Conservation (phyloP, 1,284 basidiomycete species). For the Ceratorhiza oryzae-sativae region DNA sequence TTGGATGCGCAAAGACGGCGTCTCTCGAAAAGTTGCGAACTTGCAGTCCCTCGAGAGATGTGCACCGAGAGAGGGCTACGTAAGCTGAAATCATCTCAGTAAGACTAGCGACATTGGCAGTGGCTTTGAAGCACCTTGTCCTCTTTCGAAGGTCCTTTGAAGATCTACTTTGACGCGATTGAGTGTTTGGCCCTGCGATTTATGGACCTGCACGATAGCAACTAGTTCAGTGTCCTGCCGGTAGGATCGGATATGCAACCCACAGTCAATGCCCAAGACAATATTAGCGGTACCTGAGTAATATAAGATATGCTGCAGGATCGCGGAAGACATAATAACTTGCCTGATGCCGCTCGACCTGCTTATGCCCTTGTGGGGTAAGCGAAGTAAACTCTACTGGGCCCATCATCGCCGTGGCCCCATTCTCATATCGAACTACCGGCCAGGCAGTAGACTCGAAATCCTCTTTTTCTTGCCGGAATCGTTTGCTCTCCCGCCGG, state of each 20-base stretch:
- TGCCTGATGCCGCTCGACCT: slow-evolving; percentile 44
- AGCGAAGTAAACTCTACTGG: slow-evolving; percentile 43
- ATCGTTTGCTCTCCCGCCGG: neutral
- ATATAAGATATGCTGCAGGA: slow-evolving; percentile 11
- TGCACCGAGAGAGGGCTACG: slow-evolving; percentile 49
- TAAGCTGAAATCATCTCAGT: slow-evolving; percentile 44
- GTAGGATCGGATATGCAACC: neutral
- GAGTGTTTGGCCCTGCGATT: slow-evolving; percentile 86
- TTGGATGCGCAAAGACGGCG: slow-evolving; percentile 20
- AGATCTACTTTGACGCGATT: slow-evolving; percentile 78
- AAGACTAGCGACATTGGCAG: neutral
- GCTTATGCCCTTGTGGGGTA: slow-evolving; percentile 45
- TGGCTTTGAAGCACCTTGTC: slow-evolving; percentile 48
- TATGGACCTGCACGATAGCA: slow-evolving; percentile 71
- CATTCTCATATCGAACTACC: slow-evolving; percentile 40
- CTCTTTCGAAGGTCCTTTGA: slow-evolving; percentile 76
- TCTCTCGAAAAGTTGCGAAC: slow-evolving; percentile 47
- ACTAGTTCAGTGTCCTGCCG: neutral
- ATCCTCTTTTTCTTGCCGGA: neutral
- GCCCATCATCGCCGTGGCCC: slow-evolving; percentile 15
- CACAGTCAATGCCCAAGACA: slow-evolving; percentile 65
- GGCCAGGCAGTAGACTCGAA: slow-evolving; percentile 38
- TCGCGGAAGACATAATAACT: neutral
- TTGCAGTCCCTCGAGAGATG: slow-evolving; percentile 46
- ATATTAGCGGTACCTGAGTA: slow-evolving; percentile 44